Evolutionary conservation across 306 rosid genomes (phyloP).

Genomic region (Pyrus communis): DNA sequence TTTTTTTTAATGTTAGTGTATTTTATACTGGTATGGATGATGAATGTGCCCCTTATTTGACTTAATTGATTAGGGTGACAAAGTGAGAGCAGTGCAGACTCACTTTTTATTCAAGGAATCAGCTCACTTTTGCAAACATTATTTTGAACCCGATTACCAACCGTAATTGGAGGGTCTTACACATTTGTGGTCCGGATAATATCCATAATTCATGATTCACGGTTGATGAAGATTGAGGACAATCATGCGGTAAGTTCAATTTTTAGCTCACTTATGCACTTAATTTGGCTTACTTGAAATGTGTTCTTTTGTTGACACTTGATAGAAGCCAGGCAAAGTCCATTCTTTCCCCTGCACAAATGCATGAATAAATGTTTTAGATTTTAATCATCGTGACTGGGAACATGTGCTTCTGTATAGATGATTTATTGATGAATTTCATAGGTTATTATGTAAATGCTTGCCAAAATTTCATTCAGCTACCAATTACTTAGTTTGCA

Average conservation of each 20-base stretch:
- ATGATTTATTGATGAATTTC: neutral
- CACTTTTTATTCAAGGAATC: constrained; percentile 84
- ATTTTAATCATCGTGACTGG: neutral
- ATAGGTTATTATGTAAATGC: no score
- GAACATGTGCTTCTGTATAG: neutral
- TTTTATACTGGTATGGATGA: neutral
- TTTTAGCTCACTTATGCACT: neutral
- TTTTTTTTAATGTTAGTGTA: neutral
- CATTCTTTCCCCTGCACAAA: no score
- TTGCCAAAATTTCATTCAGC: neutral
- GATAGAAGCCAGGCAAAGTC: no score
- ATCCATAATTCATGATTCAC: constrained; percentile 78
- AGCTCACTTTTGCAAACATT: constrained; percentile 92
- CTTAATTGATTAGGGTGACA: constrained; percentile 64
- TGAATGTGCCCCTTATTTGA: neutral
- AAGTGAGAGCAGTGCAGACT: constrained; percentile 95
- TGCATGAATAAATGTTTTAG: no score
- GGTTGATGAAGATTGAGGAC: constrained; percentile 55
- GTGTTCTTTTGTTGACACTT: neutral
- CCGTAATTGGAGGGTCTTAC: constrained; percentile 92
- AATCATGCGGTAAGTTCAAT: constrained; percentile 55
- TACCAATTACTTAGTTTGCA: neutral
- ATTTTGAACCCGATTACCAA: constrained; percentile 89
- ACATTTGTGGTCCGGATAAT: constrained; percentile 95
- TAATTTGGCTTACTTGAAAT: neutral